A percentile compares a stretch with the other conserved stretches of the same genome.
Evolutionary conservation across 2,329 filamentous ascomycete genomes (phyloP).

Genomic region (Fusarium chlamydosporum): DNA sequence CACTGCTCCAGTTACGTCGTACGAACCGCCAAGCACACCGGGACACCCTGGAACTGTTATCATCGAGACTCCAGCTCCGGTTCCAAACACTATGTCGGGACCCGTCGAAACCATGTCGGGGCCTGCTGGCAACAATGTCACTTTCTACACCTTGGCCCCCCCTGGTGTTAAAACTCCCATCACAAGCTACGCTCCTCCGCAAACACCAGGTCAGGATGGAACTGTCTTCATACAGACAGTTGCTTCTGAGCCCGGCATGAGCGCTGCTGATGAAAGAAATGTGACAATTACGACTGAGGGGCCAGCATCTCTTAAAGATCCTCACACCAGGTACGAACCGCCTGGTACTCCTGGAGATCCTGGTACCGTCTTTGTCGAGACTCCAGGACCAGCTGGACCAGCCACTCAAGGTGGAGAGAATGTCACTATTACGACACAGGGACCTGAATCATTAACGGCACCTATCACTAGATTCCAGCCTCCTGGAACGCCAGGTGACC

Average conservation of each 20-base stretch:
- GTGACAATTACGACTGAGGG: slow-evolving; percentile 30
- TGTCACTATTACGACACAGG: no score
- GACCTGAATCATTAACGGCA: no score
- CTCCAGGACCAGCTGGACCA: slow-evolving; percentile 3
- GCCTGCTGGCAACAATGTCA: slow-evolving; percentile 21
- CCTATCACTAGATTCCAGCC: no score
- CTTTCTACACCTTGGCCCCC: slow-evolving; percentile 30
- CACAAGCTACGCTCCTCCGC: slow-evolving; percentile 33
- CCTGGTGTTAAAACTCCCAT: slow-evolving; percentile 12
- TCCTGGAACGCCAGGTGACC: not conserved
- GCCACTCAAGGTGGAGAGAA: no score
- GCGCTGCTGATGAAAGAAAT: slow-evolving; percentile 9
- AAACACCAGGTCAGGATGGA: slow-evolving; percentile 23
- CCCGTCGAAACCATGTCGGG: slow-evolving; percentile 7
- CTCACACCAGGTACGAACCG: slow-evolving; percentile 31
- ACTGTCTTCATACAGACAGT: slow-evolving; percentile 35
- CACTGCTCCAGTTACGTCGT: slow-evolving; percentile 31
- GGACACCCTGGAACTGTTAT: slow-evolving; percentile 34
- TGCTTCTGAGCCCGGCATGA: slow-evolving; percentile 12
- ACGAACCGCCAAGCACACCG: slow-evolving; percentile 23
- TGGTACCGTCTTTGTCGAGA: slow-evolving; percentile 35
- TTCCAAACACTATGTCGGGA: slow-evolving; percentile 8
- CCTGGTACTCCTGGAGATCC: slow-evolving; percentile 29
- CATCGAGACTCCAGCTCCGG: slow-evolving; percentile 31
- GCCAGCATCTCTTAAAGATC: slow-evolving; percentile 14